Evolutionary conservation across 352 stramenopile species (phyloP).

Genomic region (Globisporangium viniferum): DNA sequence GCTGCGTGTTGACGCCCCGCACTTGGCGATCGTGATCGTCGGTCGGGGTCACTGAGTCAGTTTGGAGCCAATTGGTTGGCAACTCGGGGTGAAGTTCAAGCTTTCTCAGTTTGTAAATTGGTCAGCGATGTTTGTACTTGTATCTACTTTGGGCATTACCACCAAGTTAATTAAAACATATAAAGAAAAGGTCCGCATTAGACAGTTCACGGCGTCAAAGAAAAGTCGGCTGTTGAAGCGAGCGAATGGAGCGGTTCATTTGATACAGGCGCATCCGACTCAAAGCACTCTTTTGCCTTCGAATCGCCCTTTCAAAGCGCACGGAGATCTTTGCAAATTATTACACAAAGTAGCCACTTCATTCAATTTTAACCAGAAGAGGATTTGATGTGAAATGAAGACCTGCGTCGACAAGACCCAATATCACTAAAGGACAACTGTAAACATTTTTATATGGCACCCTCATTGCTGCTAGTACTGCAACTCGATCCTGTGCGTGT

Average conservation of each 20-base stretch:
- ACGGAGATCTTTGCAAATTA: too few relatives aligned
- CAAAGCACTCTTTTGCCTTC: too few relatives aligned
- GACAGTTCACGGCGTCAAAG: neutral
- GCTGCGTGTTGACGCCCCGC: neutral
- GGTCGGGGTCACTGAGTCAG: too few relatives aligned
- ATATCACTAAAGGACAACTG: too few relatives aligned
- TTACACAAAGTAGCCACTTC: too few relatives aligned
- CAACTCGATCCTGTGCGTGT: neutral
- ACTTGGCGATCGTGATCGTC: too few relatives aligned
- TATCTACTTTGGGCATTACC: neutral
- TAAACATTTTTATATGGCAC: neutral
- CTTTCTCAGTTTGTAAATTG: neutral
- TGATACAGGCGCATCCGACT: neutral
- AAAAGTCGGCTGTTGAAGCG: neutral
- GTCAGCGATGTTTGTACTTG: neutral
- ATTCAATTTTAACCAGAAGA: too few relatives aligned
- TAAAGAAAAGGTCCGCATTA: neutral
- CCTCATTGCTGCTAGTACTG: neutral
- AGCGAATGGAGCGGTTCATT: too few relatives aligned
- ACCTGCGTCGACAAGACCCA: too few relatives aligned
- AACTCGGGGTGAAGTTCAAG: neutral
- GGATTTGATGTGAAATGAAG: too few relatives aligned
- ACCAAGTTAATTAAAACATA: neutral
- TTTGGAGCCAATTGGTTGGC: too few relatives aligned
- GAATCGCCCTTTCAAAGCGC: too few relatives aligned